A percentile compares a stretch with the other conserved stretches of the same genome.
phyloP scores from a whole-genome alignment of 306 rosid genomes.

The Trichosanthes cucumerina region DNA sequence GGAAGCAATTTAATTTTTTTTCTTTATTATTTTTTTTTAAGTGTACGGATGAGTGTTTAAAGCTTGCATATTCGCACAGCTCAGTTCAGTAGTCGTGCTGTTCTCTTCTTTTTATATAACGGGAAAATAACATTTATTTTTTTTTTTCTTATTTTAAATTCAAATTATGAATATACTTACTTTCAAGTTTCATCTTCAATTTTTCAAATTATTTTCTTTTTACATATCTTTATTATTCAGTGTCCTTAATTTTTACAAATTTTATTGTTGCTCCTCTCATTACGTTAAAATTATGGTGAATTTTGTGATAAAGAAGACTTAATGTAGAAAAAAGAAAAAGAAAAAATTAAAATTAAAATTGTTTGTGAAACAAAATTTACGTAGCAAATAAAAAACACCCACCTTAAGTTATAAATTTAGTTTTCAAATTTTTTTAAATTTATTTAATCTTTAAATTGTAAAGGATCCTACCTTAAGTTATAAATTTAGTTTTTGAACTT shows the following conservation, averaged over 20 bases:
- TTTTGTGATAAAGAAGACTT: not conserved
- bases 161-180: not conserved
- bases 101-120: slow-evolving; percentile 26
- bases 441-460: too few species aligned
- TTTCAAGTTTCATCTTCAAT: not conserved
- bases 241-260: not conserved
- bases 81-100: slow-evolving; percentile 1
- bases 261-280: not conserved
- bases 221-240: too few species aligned
- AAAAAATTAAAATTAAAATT: not conserved
- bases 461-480: too few species aligned
- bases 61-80: slow-evolving; percentile 4
- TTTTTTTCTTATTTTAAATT: not conserved
- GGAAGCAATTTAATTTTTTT: not conserved
- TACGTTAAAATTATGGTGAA: not conserved
- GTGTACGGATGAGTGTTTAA: slow-evolving; percentile 2
- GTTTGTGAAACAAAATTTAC: not conserved
- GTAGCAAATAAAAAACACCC: too few species aligned
- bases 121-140: slow-evolving; percentile 14
- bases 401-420: too few species aligned
- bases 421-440: too few species aligned
- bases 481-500: too few species aligned
- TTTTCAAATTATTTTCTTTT: too few species aligned
- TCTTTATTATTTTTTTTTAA: not conserved
- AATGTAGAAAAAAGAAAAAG: not conserved